These are phyloP conservation scores for Bryum argenteum DNA, from an alignment of 225 moss, liverwort and hornwort genomes.

Conservation along the genomic window DNA sequence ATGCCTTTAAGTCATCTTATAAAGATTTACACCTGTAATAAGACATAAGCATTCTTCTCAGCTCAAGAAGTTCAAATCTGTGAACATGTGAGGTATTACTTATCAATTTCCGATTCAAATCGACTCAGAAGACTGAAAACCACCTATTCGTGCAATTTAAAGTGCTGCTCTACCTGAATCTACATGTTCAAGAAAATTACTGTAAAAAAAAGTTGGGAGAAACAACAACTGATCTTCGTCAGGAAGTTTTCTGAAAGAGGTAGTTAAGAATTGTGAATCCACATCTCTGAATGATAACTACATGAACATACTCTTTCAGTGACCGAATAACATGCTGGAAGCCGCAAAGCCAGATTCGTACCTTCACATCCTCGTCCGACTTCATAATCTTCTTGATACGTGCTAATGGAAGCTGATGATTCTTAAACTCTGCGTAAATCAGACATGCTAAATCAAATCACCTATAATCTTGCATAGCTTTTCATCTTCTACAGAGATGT, in stretches of 20 bases:
- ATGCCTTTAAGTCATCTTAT: background rate
- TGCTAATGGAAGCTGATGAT: slow-evolving; percentile 58
- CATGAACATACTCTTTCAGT: background rate
- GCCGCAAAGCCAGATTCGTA: slow-evolving; percentile 16
- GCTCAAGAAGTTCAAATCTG: background rate
- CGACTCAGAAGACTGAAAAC: slow-evolving; percentile 6
- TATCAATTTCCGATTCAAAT: background rate
- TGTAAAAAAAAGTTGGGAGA: background rate
- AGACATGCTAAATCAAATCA: slow-evolving; percentile 2
- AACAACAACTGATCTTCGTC: background rate
- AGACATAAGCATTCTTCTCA: slow-evolving; percentile 3
- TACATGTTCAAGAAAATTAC: background rate
- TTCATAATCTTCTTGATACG: slow-evolving; percentile 61
- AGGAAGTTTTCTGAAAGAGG: slow-evolving; percentile 6
- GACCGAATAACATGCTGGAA: background rate
- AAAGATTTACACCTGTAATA: background rate
- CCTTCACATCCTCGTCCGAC: slow-evolving; percentile 60
- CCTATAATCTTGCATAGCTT: background rate
- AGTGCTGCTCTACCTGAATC: slow-evolving; percentile 1
- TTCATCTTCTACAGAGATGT: background rate
- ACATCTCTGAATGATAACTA: background rate
- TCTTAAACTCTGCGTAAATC: slow-evolving; percentile 50
- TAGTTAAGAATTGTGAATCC: background rate
- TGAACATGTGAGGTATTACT: background rate
- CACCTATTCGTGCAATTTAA: background rate